Conservation (phyloP, 805 yeast genomes). For the Kodamaea jinghongensis region DNA sequence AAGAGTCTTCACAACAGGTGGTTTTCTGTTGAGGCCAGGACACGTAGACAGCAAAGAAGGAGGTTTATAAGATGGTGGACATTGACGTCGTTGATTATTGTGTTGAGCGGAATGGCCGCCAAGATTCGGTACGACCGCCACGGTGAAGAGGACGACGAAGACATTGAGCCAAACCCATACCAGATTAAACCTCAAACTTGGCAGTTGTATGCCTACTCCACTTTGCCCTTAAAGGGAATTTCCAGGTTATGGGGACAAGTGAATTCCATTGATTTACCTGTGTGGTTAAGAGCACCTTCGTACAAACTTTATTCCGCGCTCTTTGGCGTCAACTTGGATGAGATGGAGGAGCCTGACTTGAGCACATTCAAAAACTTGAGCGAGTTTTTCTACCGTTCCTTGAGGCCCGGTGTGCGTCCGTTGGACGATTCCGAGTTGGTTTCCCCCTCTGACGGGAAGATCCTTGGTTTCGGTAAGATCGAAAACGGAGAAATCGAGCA, state of each 20-base stretch:
- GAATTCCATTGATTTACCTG: constrained; percentile 78
- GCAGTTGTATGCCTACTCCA: constrained; percentile 85
- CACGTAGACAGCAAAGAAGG: constrained; percentile 37
- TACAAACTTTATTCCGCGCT: constrained; percentile 70
- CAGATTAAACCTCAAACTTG: constrained; percentile 71
- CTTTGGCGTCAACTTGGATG: constrained; percentile 88
- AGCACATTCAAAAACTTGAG: constrained; percentile 73
- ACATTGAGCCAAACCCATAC: constrained; percentile 29
- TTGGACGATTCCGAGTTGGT: constrained; percentile 63
- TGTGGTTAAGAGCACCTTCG: constrained; percentile 83
- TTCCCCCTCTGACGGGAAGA: constrained; percentile 92
- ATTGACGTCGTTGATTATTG: constrained; percentile 49
- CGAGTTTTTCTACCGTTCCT: constrained; percentile 85
- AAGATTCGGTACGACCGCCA: constrained; percentile 38
- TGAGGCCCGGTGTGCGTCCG: constrained; percentile 78
- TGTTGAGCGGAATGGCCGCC: constrained; percentile 54
- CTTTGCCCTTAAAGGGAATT: constrained; percentile 85
- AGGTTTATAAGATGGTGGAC: constrained; percentile 53
- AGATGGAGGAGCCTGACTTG: constrained; percentile 81
- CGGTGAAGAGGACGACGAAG: constrained; percentile 29
- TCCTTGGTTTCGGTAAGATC: constrained; percentile 78
- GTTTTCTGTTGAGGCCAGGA: constrained; percentile 43
- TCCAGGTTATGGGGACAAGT: constrained; percentile 95
- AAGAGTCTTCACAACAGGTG: constrained; percentile 37
- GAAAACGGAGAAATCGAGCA: constrained; percentile 89